These are phyloP conservation scores for Cystobasidium ongulense DNA, from an alignment of 768 basidiomycete species.

Conservation along the genomic window DNA sequence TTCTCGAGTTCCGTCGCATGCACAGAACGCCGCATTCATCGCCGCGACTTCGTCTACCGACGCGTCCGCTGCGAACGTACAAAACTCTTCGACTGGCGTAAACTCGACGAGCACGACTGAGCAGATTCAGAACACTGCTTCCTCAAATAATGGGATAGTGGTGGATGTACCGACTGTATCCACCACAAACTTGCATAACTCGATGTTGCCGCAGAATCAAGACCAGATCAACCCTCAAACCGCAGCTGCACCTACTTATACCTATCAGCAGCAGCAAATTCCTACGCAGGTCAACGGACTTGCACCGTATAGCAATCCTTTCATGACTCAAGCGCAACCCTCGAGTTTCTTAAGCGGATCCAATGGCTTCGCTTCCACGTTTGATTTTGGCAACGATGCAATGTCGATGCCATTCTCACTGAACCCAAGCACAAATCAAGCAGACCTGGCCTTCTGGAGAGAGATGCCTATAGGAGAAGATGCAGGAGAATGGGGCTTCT, in stretches of 20 bases:
- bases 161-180: not conserved
- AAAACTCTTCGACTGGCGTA: not conserved
- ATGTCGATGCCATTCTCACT: not conserved
- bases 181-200: not conserved
- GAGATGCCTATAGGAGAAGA: conserved; percentile 30
- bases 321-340: not conserved
- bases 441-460: conserved; percentile 22
- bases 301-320: not conserved
- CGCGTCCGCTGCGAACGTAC: not conserved
- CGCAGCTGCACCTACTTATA: not conserved
- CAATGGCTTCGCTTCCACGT: not conserved
- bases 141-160: not conserved
- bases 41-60: not conserved
- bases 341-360: not conserved
- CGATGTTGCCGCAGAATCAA: not conserved
- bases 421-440: conserved; percentile 15
- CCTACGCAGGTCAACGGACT: not conserved
- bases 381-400: not conserved
- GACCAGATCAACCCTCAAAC: not conserved
- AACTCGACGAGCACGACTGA: not conserved
- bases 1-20: conserved; percentile 14
- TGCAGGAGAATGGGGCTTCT: conserved; percentile 11
- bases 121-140: not conserved
- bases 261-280: not conserved
- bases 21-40: not conserved